Evolutionary conservation across 2,329 filamentous ascomycete genomes (phyloP), one percentile per base, ranked within the genome.

Genomic region (Monosporascus sp.): DNA sequence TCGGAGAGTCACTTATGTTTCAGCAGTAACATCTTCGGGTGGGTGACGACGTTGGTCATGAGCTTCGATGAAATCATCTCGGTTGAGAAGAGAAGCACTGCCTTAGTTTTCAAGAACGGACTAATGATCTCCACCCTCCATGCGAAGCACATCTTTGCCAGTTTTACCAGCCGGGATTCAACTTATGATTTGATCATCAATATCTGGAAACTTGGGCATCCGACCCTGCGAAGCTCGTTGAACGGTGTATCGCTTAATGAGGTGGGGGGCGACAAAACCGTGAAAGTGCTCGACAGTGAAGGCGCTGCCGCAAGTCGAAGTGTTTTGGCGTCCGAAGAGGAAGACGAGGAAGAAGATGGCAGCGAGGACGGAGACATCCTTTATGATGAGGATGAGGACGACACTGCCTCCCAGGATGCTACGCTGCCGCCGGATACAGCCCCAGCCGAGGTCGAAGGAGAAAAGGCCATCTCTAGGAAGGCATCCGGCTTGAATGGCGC

Each of bases 1-100:
- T 97, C 94, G 0, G 94, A 99, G 73, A 92, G 93, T 11, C 93
- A 99, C 67, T 84, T 99, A 47, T 99, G 94, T 75, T 99, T 99
- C 72, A 97, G 92, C 65, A 97, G 94, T 76, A 99, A 99, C 68
- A 99, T 99, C 60, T 82, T 99, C 47, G 94, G 94, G 51, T 99
- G 94, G 94, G 89, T 95, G 22, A 99, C 94, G 0, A 99, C 94
- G 1, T 77, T 99, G 43, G 93, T 99, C 50, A 96, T 99, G 76
- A 95, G 91, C 70, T 99, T 99, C 68, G 94, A 99, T 66, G 94
- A 99, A 70, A 90, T 99, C 54, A 90, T 97, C 20, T 91, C 93
- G 1, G 89, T 99, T 7, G 94, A 99, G 72, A 97, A 97, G 75
- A 89, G 96, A 70, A 97, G 86, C 67, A 99, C 94, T 0, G 94